These are phyloP conservation scores for Rhizophora apiculata DNA, from an alignment of 345 rosid species.

Conservation along the genomic window DNA sequence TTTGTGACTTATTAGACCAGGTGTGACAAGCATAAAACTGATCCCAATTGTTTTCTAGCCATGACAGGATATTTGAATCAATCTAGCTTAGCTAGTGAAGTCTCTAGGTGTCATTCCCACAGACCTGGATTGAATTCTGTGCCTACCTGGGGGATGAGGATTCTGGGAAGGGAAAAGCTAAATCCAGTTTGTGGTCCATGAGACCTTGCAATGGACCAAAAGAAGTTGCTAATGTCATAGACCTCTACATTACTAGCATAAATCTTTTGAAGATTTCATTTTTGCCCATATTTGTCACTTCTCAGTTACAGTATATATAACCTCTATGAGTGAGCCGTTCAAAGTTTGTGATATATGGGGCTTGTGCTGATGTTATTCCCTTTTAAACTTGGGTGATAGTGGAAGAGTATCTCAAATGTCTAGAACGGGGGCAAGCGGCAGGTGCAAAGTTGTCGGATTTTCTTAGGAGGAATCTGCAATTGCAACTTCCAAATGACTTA, in stretches of 20 bases:
- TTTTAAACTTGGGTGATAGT: conserved; percentile 34
- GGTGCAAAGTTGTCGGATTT: conserved; percentile 63
- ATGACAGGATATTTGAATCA: too few species aligned
- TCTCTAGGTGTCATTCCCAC: too few species aligned
- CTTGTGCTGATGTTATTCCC: conserved; percentile 3
- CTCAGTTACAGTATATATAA: not conserved
- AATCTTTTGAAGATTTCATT: too few species aligned
- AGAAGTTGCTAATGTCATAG: too few species aligned
- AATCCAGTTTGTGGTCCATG: too few species aligned
- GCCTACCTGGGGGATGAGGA: too few species aligned
- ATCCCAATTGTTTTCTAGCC: not conserved
- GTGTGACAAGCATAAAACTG: not conserved
- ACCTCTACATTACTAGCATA: too few species aligned
- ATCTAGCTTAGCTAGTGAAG: too few species aligned
- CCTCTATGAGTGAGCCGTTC: not conserved
- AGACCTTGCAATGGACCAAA: too few species aligned
- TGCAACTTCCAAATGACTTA: conserved; percentile 40
- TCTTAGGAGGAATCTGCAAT: conserved; percentile 68
- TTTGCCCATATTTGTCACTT: too few species aligned
- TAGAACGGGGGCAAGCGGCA: conserved; percentile 74
- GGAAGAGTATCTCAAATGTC: conserved; percentile 66
- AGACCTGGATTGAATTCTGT: too few species aligned
- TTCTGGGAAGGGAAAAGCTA: too few species aligned
- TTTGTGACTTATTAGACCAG: not conserved
- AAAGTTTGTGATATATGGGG: not conserved